These are phyloP conservation scores for Umbellularia californica DNA, from an alignment of 164 flowering plant genomes.

Conservation along the genomic window DNA sequence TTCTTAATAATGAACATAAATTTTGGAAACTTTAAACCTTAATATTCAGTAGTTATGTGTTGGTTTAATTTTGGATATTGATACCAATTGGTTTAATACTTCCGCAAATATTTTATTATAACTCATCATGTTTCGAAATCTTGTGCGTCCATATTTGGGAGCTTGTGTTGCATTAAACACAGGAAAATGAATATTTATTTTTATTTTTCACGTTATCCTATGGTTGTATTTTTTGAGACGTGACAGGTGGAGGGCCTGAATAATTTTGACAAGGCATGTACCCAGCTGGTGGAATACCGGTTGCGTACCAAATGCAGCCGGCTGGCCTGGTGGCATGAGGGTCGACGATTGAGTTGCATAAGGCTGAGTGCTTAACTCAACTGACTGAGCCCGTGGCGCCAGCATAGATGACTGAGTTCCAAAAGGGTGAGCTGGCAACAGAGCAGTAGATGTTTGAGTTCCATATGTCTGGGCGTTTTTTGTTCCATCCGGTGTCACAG, in stretches of 20 bases:
- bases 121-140: too few relatives aligned
- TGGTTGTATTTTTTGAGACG: too few relatives aligned
- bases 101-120: too few relatives aligned
- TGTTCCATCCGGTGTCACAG: conserved; percentile 8
- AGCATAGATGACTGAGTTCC: conserved; percentile 4
- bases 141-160: too few relatives aligned
- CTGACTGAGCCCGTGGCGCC: background rate
- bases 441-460: background rate
- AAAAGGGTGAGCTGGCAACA: conserved; percentile 19
- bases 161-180: too few relatives aligned
- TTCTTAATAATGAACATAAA: too few relatives aligned
- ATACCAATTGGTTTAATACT: too few relatives aligned
- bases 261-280: conserved; percentile 17
- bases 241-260: conserved; percentile 9
- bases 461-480: background rate
- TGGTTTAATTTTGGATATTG: too few relatives aligned
- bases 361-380: background rate
- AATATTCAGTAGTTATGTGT: too few relatives aligned
- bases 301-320: conserved; percentile 24
- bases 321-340: conserved; percentile 22
- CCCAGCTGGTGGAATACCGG: conserved; percentile 4
- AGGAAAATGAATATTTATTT: too few relatives aligned
- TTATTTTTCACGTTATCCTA: too few relatives aligned
- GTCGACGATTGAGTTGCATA: conserved; percentile 8
- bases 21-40: too few relatives aligned